These are phyloP conservation scores for Oenanthe javanica DNA, from an alignment of 140 eudicot genomes.

Conservation along the genomic window DNA sequence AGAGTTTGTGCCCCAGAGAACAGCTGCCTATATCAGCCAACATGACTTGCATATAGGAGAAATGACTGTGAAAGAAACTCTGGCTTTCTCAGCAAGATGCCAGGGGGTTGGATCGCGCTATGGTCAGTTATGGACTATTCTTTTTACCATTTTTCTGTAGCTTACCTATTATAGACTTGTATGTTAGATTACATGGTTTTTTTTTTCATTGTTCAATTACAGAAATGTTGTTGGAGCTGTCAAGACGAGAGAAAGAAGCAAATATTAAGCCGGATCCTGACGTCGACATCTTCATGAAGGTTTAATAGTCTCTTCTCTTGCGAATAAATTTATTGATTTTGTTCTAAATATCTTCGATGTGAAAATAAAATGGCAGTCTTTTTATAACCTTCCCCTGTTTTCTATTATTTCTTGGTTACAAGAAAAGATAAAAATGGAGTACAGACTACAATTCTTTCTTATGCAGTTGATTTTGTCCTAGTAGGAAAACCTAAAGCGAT, in stretches of 20 bases:
- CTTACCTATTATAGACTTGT: background rate
- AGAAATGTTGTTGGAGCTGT: slow-evolving; percentile 46
- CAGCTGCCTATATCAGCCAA: slow-evolving; percentile 78
- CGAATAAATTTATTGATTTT: background rate
- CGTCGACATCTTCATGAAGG: slow-evolving; percentile 54
- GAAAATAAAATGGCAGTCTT: background rate
- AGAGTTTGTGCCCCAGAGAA: slow-evolving; percentile 72
- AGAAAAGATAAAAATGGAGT: background rate
- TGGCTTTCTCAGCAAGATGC: slow-evolving; percentile 69
- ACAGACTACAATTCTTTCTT: background rate
- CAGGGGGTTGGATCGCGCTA: slow-evolving; percentile 77
- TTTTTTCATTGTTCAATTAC: slow-evolving; percentile 22
- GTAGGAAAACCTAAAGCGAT: background rate
- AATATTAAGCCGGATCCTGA: slow-evolving; percentile 55
- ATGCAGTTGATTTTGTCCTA: background rate
- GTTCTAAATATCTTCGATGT: background rate
- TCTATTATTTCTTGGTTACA: background rate
- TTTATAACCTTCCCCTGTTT: background rate
- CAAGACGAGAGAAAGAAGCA: slow-evolving; percentile 56
- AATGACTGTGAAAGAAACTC: slow-evolving; percentile 77
- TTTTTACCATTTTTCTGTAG: background rate
- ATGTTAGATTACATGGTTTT: background rate
- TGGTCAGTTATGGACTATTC: slow-evolving; percentile 25
- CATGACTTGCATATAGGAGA: slow-evolving; percentile 80
- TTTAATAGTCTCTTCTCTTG: background rate